These are phyloP conservation scores for Pseudognaphalium luteoalbum DNA, from an alignment of 129 eudicot species.

Conservation along the genomic window DNA sequence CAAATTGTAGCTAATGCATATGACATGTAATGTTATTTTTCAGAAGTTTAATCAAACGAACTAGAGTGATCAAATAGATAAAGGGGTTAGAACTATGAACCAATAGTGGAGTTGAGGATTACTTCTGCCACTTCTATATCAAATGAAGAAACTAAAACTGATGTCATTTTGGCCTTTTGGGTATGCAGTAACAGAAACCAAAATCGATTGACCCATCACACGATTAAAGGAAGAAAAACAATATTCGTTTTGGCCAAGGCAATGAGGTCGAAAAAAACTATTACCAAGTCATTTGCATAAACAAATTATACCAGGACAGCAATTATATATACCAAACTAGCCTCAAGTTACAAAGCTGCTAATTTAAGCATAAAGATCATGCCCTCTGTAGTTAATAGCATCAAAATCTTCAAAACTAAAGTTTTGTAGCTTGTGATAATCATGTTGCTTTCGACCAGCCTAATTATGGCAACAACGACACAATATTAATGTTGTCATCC, in stretches of 20 bases:
- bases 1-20: neutral
- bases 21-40: neutral
- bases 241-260: neutral
- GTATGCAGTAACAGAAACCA: no score
- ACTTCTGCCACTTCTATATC: no score
- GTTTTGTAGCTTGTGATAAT: slow-evolving; percentile 13
- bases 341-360: slow-evolving; percentile 35
- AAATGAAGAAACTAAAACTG: no score
- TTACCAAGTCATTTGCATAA: neutral
- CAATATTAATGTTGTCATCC: slow-evolving; percentile 22
- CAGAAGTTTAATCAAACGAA: neutral
- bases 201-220: neutral
- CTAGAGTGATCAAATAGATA: neutral
- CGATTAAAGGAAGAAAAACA: neutral
- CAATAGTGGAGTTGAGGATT: neutral
- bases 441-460: slow-evolving; percentile 7
- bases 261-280: neutral
- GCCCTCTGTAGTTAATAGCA: slow-evolving; percentile 37
- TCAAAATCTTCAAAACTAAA: slow-evolving; percentile 24
- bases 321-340: slow-evolving; percentile 35
- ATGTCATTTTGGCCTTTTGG: no score
- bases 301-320: slow-evolving; percentile 10
- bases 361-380: slow-evolving; percentile 31
- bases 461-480: slow-evolving; percentile 12
- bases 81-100: neutral